These are phyloP conservation scores for Syzygium oleosum DNA, from an alignment of 345 rosid genomes.

Conservation along the genomic window DNA sequence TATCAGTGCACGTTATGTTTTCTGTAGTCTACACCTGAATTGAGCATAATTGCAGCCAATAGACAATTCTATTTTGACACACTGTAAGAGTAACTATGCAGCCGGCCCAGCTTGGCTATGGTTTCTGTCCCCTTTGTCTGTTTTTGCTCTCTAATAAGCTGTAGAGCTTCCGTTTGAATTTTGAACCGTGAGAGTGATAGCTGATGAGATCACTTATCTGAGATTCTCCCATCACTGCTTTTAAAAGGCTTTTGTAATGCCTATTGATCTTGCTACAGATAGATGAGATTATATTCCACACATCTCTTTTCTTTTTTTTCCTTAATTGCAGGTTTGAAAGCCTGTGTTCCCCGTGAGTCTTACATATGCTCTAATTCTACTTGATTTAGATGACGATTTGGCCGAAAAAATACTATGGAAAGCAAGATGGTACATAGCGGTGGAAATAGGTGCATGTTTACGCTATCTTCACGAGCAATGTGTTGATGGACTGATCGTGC, in stretches of 20 bases:
- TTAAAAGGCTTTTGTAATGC: neutral
- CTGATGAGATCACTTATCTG: neutral
- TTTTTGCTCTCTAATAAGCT: neutral
- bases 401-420: slow-evolving; percentile 32
- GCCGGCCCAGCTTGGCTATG: neutral
- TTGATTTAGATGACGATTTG: slow-evolving; percentile 11
- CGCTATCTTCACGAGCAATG: slow-evolving; percentile 48
- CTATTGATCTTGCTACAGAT: neutral
- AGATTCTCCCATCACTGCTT: neutral
- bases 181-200: neutral
- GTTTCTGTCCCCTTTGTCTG: neutral
- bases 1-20: neutral
- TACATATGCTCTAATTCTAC: neutral
- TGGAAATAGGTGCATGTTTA: slow-evolving; percentile 33
- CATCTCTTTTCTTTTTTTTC: neutral
- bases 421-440: slow-evolving; percentile 40
- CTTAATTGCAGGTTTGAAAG: neutral
- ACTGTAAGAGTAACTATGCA: neutral
- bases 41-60: neutral
- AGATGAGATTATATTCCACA: neutral
- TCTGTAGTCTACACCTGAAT: neutral
- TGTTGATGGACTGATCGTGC: slow-evolving; percentile 33
- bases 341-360: neutral
- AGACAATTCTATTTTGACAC: neutral
- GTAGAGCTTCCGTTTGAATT: neutral